phyloP scores from a whole-genome alignment of 2,329 filamentous ascomycete species.

The Hymenotorrendiella dingleyae region DNA sequence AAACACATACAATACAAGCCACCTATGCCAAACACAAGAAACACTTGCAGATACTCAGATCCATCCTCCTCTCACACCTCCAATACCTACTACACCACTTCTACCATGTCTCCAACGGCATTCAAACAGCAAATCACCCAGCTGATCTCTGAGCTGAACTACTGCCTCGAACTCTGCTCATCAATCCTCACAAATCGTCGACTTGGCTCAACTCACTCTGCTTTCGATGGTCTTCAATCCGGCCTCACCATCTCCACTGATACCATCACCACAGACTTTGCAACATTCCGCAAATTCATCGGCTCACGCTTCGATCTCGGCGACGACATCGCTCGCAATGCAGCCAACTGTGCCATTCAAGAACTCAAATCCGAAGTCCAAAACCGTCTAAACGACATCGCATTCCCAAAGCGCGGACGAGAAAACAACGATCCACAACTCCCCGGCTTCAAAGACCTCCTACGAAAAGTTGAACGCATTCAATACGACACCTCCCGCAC shows the following conservation, averaged over 20 bases:
- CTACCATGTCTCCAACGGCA: conserved; percentile 16
- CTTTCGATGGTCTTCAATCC: conserved; percentile 14
- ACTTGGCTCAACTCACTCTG: conserved; percentile 10
- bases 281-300: conserved; percentile 7
- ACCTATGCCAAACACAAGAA: no score
- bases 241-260: conserved; percentile 4
- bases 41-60: no score
- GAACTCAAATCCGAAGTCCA: conserved; percentile 10
- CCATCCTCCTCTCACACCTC: no score
- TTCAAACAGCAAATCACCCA: conserved; percentile 14
- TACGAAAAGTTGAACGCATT: conserved; percentile 4
- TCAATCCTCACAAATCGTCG: conserved; percentile 12
- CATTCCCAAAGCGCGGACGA: conserved; percentile 1
- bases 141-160: conserved; percentile 9
- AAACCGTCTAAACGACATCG: conserved; percentile 12
- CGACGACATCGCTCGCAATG: conserved; percentile 10
- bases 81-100: no score
- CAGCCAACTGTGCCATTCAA: conserved; percentile 4
- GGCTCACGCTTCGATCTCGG: conserved; percentile 20
- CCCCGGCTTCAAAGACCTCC: conserved; percentile 14
- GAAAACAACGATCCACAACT: background rate
- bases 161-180: conserved; percentile 14
- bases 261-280: conserved; percentile 9
- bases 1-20: no score
- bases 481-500: conserved; percentile 4